Base-by-base conservation (phyloP, 2,329 filamentous ascomycete species). In the Penicillium sp. region DNA sequence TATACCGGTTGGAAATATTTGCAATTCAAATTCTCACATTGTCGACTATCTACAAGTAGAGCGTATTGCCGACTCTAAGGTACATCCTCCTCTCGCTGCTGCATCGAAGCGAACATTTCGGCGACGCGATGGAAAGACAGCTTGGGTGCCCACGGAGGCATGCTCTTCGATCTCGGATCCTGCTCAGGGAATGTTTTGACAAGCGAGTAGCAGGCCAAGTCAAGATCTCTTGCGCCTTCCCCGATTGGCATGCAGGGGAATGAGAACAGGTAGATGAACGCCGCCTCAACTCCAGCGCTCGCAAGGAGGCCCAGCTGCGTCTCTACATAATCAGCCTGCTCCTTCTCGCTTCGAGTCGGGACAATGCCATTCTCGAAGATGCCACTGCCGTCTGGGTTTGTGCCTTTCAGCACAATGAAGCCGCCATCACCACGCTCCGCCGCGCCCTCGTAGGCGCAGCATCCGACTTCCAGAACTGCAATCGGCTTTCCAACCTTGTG, bases 191-290 rank as follows among this genome's bases (percentile, higher is more conserved):
- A 61, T 6, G 31, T 21, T 15, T 65, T 65, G 19, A 66, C 64
- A 51, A 66, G 35, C 29, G 64, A 65, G n/a, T 61, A 66, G 60
- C 9, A 63, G 63, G 63, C 60, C 64, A 65, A 65, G 15, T 66
- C 60, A 3, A 65, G 47, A 29, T 65, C 60, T 9, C 23, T 59
- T 2, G 50, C 38, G 31, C 60, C 60, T 21, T 63, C 19, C 7
- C 55, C 64, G 2, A 30, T n/a, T 7, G 23, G 57, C 62, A 66
- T 49, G 26, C 54, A 63, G 1, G 64, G 60, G 35, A 65, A 66
- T 15, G 63, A 60, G 60, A 66, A 64, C 17, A 66, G 19, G 48
- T 19, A 66, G 5, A 64, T 21, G 19, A 66, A 66, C 31, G 19
- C 64, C 23, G 49, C 62, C 21, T 66, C 29, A 29, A 63, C 62